These are phyloP conservation scores for Sclerotinia trifoliorum DNA, from an alignment of 2,329 filamentous ascomycete species.

Conservation along the genomic window DNA sequence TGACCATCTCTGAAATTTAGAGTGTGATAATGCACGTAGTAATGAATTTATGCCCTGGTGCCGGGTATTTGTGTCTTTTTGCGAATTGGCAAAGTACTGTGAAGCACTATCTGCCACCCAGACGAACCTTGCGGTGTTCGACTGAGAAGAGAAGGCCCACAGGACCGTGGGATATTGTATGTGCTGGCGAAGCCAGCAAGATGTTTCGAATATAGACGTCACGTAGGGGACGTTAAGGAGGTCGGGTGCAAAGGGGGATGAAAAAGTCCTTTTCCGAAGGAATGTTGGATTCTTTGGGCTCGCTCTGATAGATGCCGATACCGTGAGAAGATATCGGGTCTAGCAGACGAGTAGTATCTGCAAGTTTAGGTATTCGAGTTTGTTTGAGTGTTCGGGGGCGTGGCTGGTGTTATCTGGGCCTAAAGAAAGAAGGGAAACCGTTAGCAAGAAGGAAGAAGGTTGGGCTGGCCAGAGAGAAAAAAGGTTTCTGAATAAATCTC, in stretches of 20 bases:
- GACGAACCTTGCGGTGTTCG: slow-evolving; percentile 93
- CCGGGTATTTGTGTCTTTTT: not conserved
- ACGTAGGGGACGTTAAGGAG: slow-evolving; percentile 82
- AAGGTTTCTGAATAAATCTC: not conserved
- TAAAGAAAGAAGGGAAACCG: slow-evolving; percentile 36
- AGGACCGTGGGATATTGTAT: slow-evolving; percentile 59
- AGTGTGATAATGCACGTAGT: slow-evolving; percentile 30
- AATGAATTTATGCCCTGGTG: slow-evolving; percentile 14
- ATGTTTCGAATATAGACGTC: slow-evolving; percentile 56
- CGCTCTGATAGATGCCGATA: slow-evolving; percentile 81
- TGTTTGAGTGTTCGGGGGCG: slow-evolving; percentile 38
- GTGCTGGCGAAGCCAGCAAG: slow-evolving; percentile 76
- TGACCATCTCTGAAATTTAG: slow-evolving; percentile 70
- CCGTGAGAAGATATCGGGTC: slow-evolving; percentile 78
- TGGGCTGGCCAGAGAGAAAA: slow-evolving; percentile 9
- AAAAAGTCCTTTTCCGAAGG: slow-evolving; percentile 78
- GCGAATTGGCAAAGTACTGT: slow-evolving; percentile 52
- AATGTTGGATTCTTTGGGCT: slow-evolving; percentile 73
- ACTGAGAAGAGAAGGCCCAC: slow-evolving; percentile 98
- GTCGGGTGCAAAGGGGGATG: slow-evolving; percentile 77
- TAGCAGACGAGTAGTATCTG: slow-evolving; percentile 71
- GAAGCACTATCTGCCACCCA: slow-evolving; percentile 97
- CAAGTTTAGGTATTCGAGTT: slow-evolving; percentile 38
- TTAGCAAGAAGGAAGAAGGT: slow-evolving; percentile 20
- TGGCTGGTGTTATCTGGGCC: slow-evolving; percentile 61